phyloP scores from a whole-genome alignment of 1,284 basidiomycete species.

The Ustilago crameri region DNA sequence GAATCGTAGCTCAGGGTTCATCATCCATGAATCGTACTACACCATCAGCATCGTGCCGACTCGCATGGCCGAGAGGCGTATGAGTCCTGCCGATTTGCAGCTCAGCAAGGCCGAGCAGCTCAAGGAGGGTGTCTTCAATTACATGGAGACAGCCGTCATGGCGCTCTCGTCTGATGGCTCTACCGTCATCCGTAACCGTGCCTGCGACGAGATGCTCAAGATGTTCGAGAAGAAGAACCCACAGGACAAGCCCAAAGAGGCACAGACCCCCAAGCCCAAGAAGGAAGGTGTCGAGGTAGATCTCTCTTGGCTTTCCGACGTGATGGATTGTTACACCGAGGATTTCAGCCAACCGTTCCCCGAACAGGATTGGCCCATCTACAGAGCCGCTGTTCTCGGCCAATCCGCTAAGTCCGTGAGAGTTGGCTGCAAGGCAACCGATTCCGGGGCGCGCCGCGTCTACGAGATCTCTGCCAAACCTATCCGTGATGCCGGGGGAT shows the following conservation, averaged over 20 bases:
- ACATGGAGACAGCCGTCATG: constrained; percentile 54
- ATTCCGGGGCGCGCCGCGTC: constrained; percentile 42
- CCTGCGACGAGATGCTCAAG: constrained; percentile 56
- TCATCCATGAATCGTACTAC: constrained; percentile 59
- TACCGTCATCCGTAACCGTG: constrained; percentile 56
- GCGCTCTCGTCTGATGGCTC: constrained; percentile 57
- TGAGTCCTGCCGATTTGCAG: constrained; percentile 43
- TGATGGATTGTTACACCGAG: constrained; percentile 60
- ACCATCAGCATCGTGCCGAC: constrained; percentile 54
- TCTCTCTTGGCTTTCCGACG: constrained; percentile 57
- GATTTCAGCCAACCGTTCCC: constrained; percentile 55
- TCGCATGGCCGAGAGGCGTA: constrained; percentile 44
- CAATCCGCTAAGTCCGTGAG: constrained; percentile 43
- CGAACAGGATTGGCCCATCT: constrained; percentile 58
- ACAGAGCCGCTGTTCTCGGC: constrained; percentile 55
- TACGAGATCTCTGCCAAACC: constrained; percentile 58
- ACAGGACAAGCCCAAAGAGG: constrained; percentile 35
- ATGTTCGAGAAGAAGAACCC: constrained; percentile 48
- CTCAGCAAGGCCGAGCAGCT: constrained; percentile 47
- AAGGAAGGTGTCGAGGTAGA: constrained; percentile 43
- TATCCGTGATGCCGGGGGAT: constrained; percentile 55
- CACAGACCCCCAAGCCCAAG: constrained; percentile 15
- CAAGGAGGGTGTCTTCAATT: constrained; percentile 52
- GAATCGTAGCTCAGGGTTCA: constrained; percentile 11
- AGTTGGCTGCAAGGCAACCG: constrained; percentile 49